Conservation (phyloP, 306 rosid species). For the Oemleria cerasiformis region DNA sequence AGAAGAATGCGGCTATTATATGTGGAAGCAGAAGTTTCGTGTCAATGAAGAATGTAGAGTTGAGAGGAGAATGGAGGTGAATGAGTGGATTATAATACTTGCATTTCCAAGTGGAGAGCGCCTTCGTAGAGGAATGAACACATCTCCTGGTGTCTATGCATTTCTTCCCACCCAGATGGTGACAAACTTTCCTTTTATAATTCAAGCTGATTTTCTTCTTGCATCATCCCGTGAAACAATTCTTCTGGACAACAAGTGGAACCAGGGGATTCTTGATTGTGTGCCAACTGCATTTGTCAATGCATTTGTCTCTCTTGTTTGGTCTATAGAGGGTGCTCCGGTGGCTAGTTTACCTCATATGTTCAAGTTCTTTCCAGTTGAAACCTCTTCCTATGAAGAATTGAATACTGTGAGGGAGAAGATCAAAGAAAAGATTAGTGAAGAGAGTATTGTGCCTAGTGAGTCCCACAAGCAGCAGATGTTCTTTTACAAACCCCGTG, state of each 20-base stretch:
- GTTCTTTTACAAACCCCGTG: constrained; percentile 54
- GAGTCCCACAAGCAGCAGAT: constrained; percentile 50
- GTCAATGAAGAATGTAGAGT: constrained; percentile 41
- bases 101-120: constrained; percentile 59
- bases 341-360: constrained; percentile 29
- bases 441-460: constrained; percentile 50
- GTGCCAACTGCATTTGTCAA: constrained; percentile 55
- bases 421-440: constrained; percentile 38
- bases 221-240: constrained; percentile 75
- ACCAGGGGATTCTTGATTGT: constrained; percentile 65
- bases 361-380: constrained; percentile 53
- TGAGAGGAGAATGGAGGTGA: constrained; percentile 47
- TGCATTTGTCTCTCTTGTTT: constrained; percentile 55
- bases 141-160: constrained; percentile 52
- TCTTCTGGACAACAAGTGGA: constrained; percentile 65
- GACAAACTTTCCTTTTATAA: constrained; percentile 64
- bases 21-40: constrained; percentile 73
- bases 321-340: constrained; percentile 32
- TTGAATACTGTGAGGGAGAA: constrained; percentile 49
- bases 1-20: constrained; percentile 43
- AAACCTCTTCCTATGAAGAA: constrained; percentile 33
- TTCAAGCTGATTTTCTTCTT: constrained; percentile 69
- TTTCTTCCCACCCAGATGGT: constrained; percentile 82
- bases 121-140: constrained; percentile 34
- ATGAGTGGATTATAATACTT: constrained; percentile 50